These are phyloP conservation scores for Chrysanthemum seticuspe DNA, from an alignment of 129 eudicot genomes.

Conservation along the genomic window DNA sequence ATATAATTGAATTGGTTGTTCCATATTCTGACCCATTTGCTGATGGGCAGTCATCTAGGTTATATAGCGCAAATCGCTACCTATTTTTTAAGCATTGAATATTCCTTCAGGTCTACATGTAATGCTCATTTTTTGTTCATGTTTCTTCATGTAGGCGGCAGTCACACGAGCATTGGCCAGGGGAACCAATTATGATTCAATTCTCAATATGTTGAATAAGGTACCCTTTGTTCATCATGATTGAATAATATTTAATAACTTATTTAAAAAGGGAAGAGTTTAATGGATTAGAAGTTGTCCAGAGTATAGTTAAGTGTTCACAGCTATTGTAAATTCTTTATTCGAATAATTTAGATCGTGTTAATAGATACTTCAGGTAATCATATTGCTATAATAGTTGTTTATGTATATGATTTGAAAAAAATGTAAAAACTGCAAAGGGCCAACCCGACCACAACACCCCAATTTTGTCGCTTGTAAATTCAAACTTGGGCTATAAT, in stretches of 20 bases:
- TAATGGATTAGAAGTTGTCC: too few relatives aligned
- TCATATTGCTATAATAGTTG: too few relatives aligned
- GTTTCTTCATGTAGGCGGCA: constrained; percentile 63
- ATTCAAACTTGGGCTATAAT: background rate
- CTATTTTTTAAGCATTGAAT: background rate
- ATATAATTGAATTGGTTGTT: constrained; percentile 91
- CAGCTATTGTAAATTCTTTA: too few relatives aligned
- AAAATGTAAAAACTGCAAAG: background rate
- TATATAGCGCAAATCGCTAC: background rate
- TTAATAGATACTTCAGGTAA: too few relatives aligned
- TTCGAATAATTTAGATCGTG: too few relatives aligned
- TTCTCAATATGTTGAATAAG: constrained; percentile 75
- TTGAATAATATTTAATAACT: too few relatives aligned
- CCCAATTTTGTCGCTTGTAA: background rate
- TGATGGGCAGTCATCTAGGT: constrained; percentile 98
- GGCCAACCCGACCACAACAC: background rate
- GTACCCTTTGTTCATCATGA: constrained; percentile 29
- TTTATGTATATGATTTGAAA: background rate
- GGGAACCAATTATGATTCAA: constrained; percentile 72
- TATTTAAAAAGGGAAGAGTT: too few relatives aligned
- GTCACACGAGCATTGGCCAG: constrained; percentile 72
- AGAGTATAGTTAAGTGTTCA: too few relatives aligned
- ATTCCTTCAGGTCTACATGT: background rate
- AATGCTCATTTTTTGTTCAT: background rate
- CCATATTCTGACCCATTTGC: constrained; percentile 97